A percentile compares a stretch with the other conserved stretches of the same genome.
Evolutionary conservation across 2,329 filamentous ascomycete genomes (phyloP).

Genomic region (Fusarium hostae): DNA sequence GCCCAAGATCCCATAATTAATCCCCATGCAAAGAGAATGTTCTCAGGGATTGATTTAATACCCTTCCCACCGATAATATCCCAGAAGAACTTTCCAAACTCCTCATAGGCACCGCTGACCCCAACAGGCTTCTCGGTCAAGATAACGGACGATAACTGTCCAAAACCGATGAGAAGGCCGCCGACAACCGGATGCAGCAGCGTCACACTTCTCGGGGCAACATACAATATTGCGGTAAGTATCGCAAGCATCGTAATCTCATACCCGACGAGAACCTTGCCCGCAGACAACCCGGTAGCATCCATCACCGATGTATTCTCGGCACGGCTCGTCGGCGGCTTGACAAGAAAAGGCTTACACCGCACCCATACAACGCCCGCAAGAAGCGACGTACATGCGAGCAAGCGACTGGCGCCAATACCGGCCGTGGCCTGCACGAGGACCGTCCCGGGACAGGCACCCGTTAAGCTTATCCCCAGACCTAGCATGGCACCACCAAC

Average conservation of each 20-base stretch:
- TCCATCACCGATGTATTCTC: conserved; percentile 1
- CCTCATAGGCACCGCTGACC: conserved; percentile 7
- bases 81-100: conserved; percentile 8
- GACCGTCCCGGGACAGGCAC: conserved; percentile 22
- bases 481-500: conserved; percentile 20
- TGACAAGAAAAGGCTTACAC: not conserved
- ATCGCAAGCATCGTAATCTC: conserved; percentile 6
- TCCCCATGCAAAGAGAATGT: conserved; percentile 1
- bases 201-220: conserved; percentile 8
- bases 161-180: conserved; percentile 1
- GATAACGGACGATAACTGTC: conserved; percentile 7
- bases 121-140: conserved; percentile 10
- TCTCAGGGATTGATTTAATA: not conserved
- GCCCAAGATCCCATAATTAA: conserved; percentile 11
- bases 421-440: conserved; percentile 15
- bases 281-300: conserved; percentile 8
- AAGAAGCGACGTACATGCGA: conserved; percentile 3
- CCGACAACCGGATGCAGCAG: conserved; percentile 17
- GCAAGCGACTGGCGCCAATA: conserved; percentile 4
- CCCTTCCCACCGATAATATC: not conserved
- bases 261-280: conserved; percentile 4
- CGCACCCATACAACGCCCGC: conserved; percentile 8
- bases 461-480: conserved; percentile 27
- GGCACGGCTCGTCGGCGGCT: conserved; percentile 9
- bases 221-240: not conserved